Evolutionary conservation across 176 grass and related monocot species (phyloP), one percentile per base, ranked within the genome.

Genomic region (Coix lacrymajobi): DNA sequence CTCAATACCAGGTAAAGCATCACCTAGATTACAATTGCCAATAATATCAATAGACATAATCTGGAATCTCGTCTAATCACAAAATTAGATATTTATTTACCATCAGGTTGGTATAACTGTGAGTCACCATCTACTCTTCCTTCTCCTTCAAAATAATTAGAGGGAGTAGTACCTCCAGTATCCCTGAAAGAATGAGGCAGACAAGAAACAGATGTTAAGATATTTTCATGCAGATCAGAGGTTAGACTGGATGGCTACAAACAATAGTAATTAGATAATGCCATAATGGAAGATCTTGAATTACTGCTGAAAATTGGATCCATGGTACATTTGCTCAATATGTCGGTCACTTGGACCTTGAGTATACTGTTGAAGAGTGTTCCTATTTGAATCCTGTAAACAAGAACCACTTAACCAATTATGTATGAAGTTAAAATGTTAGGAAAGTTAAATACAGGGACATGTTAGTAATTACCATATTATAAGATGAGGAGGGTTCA

Each of bases 1-100:
- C 54, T 95, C 93, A 85, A 98, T 96, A 82, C 93, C 68, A 77
- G 96, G 93, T 52, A 88, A 88, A 7, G 58, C 77, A 76, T 91
- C 92, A 79, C 85, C 92, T 95, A 80, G 41, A 66, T 82, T 28
- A 84, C 19, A 66, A 67, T 58, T 24, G 49, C 56, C 3, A 66
- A 67, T 82, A 75, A 75, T 15, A 92, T 94, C 71, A 92, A 88
- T 32, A 87, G 60, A 56, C 86, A 62, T 84, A 41, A 79, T 49
- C 30, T 72, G 25, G 29, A 83, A 85, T 80, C 4, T 73, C 65
- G 38, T 76, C 0, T 66, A 66, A 29, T 66, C 57, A 57, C 24
- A 26, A n/a, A 77, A 70, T 60, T 71, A 76, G 26, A 15, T 66
- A n/a, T 87, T 86, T 48, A 86, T 48, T 77, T 99, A 94, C 93